Percentiles rank a stretch among this genome's conserved stretches.
phyloP scores from a whole-genome alignment of 78 protist species.

The Ministeria vibrans region DNA sequence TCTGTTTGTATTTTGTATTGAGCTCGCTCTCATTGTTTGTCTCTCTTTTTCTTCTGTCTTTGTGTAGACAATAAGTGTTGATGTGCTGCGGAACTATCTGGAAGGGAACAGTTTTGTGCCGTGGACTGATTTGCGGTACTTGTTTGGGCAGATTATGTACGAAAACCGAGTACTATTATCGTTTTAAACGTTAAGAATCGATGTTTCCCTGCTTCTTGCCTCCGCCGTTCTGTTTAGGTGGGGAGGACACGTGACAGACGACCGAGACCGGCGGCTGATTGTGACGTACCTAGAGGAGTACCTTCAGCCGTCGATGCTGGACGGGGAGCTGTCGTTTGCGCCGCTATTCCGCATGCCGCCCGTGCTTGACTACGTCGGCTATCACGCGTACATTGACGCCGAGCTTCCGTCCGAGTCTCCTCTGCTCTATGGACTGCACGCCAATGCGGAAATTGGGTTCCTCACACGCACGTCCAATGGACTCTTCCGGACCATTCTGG shows the following conservation, averaged over 20 bases:
- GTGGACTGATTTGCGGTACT: slow-evolving; percentile 84
- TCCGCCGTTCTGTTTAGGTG: too few relatives aligned
- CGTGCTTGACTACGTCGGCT: slow-evolving; percentile 25
- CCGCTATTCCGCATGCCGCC: slow-evolving; percentile 48
- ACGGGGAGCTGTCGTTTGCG: slow-evolving; percentile 34
- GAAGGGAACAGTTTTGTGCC: slow-evolving; percentile 66
- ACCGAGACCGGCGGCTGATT: slow-evolving; percentile 75
- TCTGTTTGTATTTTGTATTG: too few relatives aligned
- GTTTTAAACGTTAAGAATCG: too few relatives aligned
- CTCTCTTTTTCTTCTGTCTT: too few relatives aligned
- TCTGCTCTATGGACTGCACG: slow-evolving; percentile 71
- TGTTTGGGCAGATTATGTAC: slow-evolving; percentile 89
- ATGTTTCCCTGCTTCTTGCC: too few relatives aligned
- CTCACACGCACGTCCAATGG: slow-evolving; percentile 32
- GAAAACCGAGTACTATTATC: too few relatives aligned
- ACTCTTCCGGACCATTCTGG: slow-evolving; percentile 51
- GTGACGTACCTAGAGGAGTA: slow-evolving; percentile 51
- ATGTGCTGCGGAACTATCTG: slow-evolving; percentile 68
- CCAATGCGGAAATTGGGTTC: slow-evolving; percentile 83
- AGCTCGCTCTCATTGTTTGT: too few relatives aligned
- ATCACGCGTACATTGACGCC: slow-evolving; percentile 55
- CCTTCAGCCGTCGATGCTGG: slow-evolving; percentile 46
- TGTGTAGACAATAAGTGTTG: slow-evolving; percentile 41
- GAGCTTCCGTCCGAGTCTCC: slow-evolving; percentile 72
- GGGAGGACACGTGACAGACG: slow-evolving; percentile 89